Conservation (phyloP, 31 red algal genomes). For the Endocladia muricata region DNA sequence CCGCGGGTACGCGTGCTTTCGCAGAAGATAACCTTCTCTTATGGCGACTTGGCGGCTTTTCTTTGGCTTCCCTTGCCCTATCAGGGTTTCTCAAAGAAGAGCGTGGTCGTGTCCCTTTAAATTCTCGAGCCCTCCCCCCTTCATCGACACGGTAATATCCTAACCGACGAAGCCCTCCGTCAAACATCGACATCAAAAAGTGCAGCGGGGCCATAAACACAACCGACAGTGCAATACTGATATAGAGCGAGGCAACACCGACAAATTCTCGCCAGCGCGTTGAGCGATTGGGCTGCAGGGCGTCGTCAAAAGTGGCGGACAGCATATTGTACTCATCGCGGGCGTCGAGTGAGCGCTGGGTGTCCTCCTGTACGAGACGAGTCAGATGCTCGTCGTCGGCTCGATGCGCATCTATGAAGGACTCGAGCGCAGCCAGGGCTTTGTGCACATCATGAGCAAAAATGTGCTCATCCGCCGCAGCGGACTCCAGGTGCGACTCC, state of each 20-base stretch:
- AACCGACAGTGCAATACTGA: slow-evolving; percentile 34
- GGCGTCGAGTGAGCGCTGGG: slow-evolving; percentile 43
- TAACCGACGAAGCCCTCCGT: slow-evolving; percentile 1
- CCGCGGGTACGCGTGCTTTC: no score
- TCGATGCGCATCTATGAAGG: slow-evolving; percentile 17
- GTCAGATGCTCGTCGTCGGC: slow-evolving; percentile 20
- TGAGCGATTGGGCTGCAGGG: slow-evolving; percentile 8
- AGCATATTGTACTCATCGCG: slow-evolving; percentile 42
- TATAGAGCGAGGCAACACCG: slow-evolving; percentile 10
- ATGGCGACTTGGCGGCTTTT: no score
- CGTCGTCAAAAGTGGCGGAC: slow-evolving; percentile 30
- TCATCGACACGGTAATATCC: no score
- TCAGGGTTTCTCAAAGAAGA: no score
- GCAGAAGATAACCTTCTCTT: no score
- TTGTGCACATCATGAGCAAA: slow-evolving; percentile 11
- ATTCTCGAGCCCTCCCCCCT: no score
- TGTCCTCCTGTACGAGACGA: slow-evolving; percentile 28
- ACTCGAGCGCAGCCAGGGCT: slow-evolving; percentile 9
- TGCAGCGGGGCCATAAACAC: slow-evolving; percentile 50
- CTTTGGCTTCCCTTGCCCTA: no score
- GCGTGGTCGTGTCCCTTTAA: no score
- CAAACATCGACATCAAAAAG: slow-evolving; percentile 15
- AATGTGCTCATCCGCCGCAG: slow-evolving; percentile 20
- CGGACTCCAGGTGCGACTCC: slow-evolving; percentile 18
- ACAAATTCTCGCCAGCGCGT: slow-evolving; percentile 23